Evolutionary conservation across 257 asterid genomes (phyloP).

Genomic region (Solanum bulbocastanum): DNA sequence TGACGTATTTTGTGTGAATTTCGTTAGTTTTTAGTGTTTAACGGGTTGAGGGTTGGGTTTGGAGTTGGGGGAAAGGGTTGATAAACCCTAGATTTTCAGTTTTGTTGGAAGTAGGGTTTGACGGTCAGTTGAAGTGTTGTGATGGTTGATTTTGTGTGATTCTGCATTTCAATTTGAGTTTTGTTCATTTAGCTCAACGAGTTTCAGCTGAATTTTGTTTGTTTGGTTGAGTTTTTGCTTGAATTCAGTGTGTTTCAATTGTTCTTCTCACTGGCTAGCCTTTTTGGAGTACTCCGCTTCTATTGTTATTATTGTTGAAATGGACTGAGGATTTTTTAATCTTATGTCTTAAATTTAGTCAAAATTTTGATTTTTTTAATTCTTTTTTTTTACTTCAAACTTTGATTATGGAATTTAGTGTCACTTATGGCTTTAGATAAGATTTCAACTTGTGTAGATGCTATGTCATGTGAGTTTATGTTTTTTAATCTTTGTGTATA

Average conservation of each 20-base stretch:
- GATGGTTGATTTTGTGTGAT: neutral
- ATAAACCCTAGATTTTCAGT: conserved; percentile 42
- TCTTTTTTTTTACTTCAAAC: neutral
- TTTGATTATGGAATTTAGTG: neutral
- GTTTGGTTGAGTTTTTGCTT: neutral
- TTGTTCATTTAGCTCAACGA: neutral
- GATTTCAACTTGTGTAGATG: neutral
- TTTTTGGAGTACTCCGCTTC: neutral
- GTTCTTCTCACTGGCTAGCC: neutral
- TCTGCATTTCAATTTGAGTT: conserved; percentile 1
- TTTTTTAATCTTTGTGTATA: neutral
- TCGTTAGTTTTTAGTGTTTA: conserved; percentile 10
- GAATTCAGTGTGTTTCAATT: neutral
- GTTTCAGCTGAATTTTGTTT: neutral
- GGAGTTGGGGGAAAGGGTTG: neutral
- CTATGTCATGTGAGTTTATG: neutral
- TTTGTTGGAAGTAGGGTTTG: conserved; percentile 35
- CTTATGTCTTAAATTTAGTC: neutral
- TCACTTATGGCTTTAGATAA: neutral
- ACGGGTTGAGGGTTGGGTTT: neutral
- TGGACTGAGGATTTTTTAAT: neutral
- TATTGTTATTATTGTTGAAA: neutral
- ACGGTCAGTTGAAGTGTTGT: conserved; percentile 9
- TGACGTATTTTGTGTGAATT: conserved; percentile 1
- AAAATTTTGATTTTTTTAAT: neutral